These are phyloP conservation scores for Mycena citricolor DNA, from an alignment of 1,284 basidiomycete species.

Conservation along the genomic window DNA sequence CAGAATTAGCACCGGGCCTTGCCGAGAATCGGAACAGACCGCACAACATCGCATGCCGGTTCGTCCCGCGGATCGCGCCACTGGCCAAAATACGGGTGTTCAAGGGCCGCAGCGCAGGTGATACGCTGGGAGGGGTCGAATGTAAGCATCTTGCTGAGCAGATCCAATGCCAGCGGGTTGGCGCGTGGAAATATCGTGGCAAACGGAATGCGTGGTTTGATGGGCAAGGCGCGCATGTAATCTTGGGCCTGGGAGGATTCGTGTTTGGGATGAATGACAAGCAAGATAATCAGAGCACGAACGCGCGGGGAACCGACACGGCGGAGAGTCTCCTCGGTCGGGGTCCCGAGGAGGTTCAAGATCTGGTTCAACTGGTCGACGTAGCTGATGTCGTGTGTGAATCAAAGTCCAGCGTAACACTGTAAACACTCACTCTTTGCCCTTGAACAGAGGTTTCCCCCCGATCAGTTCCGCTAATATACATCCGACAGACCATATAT, in stretches of 20 bases:
- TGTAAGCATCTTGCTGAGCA: slow-evolving; percentile 88
- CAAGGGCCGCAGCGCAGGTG: slow-evolving; percentile 92
- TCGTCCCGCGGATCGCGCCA: slow-evolving; percentile 97
- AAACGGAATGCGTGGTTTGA: slow-evolving; percentile 93
- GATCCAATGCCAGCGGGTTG: slow-evolving; percentile 91
- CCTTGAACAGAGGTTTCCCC: slow-evolving; percentile 98
- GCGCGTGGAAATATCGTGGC: slow-evolving; percentile 89
- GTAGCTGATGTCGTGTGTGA: slow-evolving; percentile 61
- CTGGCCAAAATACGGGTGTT: slow-evolving; percentile 91
- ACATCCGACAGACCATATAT: slow-evolving; percentile 98
- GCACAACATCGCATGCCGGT: slow-evolving; percentile 72
- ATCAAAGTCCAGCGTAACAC: slow-evolving; percentile 9
- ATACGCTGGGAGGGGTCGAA: slow-evolving; percentile 97
- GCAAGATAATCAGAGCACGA: too few species aligned
- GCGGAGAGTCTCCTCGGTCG: slow-evolving; percentile 92
- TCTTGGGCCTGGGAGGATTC: slow-evolving; percentile 91
- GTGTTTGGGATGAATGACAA: too few species aligned
- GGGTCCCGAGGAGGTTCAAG: slow-evolving; percentile 95
- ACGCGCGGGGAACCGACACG: slow-evolving; percentile 91
- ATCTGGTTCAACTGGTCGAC: slow-evolving; percentile 99
- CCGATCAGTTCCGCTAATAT: slow-evolving; percentile 96
- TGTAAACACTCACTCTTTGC: slow-evolving; percentile 80
- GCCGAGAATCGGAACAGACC: too few species aligned
- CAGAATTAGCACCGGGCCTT: neutral
- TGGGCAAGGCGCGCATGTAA: slow-evolving; percentile 97